A percentile compares a stretch with the other conserved stretches of the same genome.
These are phyloP conservation scores for Aspergillus nomiae DNA, from an alignment of 2,329 filamentous ascomycete species.

Conservation along the genomic window DNA sequence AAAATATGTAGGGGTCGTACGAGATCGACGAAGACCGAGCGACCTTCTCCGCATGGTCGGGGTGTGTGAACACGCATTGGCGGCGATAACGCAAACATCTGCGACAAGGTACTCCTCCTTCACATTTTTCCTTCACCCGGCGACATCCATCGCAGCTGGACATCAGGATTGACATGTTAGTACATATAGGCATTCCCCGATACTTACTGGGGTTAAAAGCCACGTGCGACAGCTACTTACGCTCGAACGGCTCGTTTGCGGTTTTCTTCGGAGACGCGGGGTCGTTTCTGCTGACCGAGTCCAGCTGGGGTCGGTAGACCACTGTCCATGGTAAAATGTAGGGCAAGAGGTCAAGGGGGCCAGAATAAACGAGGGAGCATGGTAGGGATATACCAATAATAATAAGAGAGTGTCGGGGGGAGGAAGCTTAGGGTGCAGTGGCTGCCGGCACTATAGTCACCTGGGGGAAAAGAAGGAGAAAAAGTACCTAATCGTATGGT, in stretches of 20 bases:
- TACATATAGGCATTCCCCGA: background rate
- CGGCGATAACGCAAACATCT: constrained; percentile 55
- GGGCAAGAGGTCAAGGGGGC: constrained; percentile 25
- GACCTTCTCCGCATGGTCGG: constrained; percentile 36
- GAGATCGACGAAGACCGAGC: constrained; percentile 34
- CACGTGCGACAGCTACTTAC: constrained; percentile 27
- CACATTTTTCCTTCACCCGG: constrained; percentile 59
- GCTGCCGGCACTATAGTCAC: background rate
- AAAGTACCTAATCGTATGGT: background rate
- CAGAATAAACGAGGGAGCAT: constrained; percentile 27
- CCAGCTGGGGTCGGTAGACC: constrained; percentile 26
- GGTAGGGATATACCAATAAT: constrained; percentile 18
- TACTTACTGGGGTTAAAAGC: too few species aligned
- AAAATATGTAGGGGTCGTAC: constrained; percentile 24
- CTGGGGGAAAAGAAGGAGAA: background rate
- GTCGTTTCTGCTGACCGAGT: constrained; percentile 37
- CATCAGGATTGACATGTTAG: background rate
- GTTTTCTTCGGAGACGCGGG: constrained; percentile 44
- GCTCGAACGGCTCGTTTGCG: constrained; percentile 44
- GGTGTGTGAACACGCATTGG: constrained; percentile 52
- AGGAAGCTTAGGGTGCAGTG: constrained; percentile 9
- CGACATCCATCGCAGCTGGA: constrained; percentile 57
- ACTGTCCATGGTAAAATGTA: constrained; percentile 31
- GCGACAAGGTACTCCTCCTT: constrained; percentile 57
- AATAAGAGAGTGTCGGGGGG: constrained; percentile 9